Evolutionary conservation across 1,139 yeast species (phyloP).

Genomic region (Blastobotrys elegans): DNA sequence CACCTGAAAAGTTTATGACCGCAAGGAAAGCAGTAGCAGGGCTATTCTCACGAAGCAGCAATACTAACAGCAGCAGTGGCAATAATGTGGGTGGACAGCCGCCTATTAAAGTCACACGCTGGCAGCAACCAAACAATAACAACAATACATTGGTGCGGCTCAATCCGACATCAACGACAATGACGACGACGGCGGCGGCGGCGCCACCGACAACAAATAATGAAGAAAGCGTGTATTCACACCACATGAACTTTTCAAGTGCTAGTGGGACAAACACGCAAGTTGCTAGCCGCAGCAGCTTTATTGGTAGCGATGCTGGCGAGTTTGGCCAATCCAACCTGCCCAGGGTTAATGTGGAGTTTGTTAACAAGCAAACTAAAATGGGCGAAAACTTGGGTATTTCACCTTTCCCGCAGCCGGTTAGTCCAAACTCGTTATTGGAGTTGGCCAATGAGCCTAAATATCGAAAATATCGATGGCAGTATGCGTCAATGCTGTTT

Average conservation of each 20-base stretch:
- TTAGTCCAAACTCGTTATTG: conserved; percentile 31
- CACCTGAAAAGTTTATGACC: conserved; percentile 26
- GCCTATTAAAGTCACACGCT: conserved; percentile 1
- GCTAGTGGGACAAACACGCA: conserved; percentile 13
- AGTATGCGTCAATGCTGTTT: conserved; percentile 75
- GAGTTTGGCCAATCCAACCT: conserved; percentile 14
- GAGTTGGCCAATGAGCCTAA: conserved; percentile 44
- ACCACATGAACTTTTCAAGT: not conserved
- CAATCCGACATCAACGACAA: not conserved
- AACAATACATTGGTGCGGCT: not conserved
- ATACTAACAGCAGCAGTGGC: not conserved
- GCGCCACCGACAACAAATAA: not conserved
- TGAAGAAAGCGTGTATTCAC: not conserved
- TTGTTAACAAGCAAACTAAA: conserved; percentile 44
- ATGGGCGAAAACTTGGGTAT: conserved; percentile 1
- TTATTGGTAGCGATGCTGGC: conserved; percentile 16
- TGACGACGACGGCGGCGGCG: not conserved
- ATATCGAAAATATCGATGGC: conserved; percentile 52
- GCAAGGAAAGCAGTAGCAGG: conserved; percentile 32
- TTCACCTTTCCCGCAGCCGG: not conserved
- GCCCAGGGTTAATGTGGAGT: conserved; percentile 39
- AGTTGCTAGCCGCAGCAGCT: conserved; percentile 21
- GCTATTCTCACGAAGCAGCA: conserved; percentile 15
- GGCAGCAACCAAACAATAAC: not conserved
- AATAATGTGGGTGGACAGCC: not conserved